Evolutionary conservation across 768 basidiomycete genomes (phyloP).

Genomic region (Lactarius indigo): DNA sequence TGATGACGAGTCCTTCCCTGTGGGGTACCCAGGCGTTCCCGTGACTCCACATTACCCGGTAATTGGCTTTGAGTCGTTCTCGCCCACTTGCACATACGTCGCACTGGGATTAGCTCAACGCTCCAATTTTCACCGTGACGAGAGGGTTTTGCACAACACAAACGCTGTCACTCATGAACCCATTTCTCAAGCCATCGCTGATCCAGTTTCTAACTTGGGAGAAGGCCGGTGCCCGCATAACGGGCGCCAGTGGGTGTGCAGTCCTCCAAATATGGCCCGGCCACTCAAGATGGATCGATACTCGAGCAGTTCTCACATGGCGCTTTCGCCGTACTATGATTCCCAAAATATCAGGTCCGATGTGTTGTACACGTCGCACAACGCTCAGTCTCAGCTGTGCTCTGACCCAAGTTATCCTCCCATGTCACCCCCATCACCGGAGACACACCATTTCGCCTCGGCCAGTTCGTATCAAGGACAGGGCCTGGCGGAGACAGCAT

Average conservation of each 20-base stretch:
- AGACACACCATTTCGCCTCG: neutral
- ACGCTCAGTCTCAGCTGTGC: neutral
- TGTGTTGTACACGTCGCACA: neutral
- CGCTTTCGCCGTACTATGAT: neutral
- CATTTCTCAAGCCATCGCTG: too few species aligned
- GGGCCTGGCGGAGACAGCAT: too few species aligned
- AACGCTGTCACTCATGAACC: neutral
- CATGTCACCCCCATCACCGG: neutral
- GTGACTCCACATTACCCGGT: neutral
- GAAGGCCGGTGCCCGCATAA: neutral
- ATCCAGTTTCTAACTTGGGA: neutral
- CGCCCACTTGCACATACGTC: neutral
- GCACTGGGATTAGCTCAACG: neutral
- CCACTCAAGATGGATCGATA: neutral
- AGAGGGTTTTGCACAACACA: neutral
- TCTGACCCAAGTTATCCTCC: neutral
- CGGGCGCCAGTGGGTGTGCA: neutral
- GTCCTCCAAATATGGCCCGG: neutral
- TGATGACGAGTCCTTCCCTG: neutral
- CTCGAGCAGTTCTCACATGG: neutral
- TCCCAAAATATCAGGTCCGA: neutral
- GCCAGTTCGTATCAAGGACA: neutral
- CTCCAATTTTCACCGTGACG: neutral
- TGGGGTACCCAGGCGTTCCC: neutral
- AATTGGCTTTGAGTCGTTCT: neutral